A percentile compares a stretch with the other conserved stretches of the same genome.
Evolutionary conservation across 257 asterid genomes (phyloP).

Genomic region (Ajuga chamaepitys): DNA sequence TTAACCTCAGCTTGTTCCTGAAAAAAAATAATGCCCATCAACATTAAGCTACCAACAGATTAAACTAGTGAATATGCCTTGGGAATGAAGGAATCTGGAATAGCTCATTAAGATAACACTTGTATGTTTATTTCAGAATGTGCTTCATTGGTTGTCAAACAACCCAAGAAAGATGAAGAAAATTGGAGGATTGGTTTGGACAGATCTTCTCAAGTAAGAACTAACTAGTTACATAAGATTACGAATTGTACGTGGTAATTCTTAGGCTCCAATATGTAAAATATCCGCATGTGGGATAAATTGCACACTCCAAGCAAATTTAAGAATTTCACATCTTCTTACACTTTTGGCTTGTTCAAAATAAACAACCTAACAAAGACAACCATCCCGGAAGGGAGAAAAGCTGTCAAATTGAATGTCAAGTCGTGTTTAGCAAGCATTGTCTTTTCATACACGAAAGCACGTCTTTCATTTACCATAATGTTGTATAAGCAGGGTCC

Average conservation of each 20-base stretch:
- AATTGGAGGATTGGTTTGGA: neutral
- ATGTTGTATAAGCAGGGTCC: conserved; percentile 5
- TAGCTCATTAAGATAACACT: neutral
- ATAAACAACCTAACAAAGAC: neutral
- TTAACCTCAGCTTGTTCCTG: conserved; percentile 87
- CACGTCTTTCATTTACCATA: neutral
- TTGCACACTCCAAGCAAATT: neutral
- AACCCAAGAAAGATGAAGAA: conserved; percentile 1
- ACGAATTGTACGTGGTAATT: neutral
- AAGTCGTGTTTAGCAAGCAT: neutral
- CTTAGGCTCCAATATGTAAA: neutral
- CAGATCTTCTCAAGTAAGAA: neutral
- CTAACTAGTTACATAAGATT: neutral
- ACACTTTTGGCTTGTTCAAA: neutral
- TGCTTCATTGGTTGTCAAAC: neutral
- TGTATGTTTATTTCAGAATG: too few species aligned
- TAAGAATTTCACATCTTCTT: neutral
- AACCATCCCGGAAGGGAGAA: too few species aligned
- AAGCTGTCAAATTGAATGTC: too few species aligned
- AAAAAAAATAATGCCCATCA: conserved; percentile 14
- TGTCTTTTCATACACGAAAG: neutral
- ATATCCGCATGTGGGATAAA: neutral
- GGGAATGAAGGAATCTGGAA: neutral
- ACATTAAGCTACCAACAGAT: neutral
- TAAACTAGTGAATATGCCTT: neutral